Conservation (phyloP, 139 green algal species). For the Diplosphaera chodatii region DNA sequence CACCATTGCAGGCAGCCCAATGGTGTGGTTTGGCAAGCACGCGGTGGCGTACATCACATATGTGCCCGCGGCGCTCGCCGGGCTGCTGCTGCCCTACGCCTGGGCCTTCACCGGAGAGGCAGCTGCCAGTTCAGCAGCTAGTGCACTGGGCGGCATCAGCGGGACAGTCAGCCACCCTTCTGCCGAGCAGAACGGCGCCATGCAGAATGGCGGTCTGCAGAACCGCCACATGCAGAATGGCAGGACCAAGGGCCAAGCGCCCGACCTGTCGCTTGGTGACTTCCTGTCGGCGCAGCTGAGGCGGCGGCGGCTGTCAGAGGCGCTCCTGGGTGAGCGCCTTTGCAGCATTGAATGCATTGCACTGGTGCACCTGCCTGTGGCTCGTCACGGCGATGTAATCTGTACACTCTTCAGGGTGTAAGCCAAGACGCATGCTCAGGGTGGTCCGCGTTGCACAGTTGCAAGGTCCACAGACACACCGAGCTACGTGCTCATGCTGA, state of each 20-base stretch:
- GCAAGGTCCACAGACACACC: too few relatives aligned
- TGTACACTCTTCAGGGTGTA: too few relatives aligned
- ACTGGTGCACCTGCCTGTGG: too few relatives aligned
- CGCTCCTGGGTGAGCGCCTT: conserved; percentile 12
- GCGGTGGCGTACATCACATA: conserved; percentile 30
- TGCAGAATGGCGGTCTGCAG: conserved; percentile 15
- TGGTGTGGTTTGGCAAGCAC: conserved; percentile 51
- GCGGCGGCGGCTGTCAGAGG: conserved; percentile 11
- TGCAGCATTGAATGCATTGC: too few relatives aligned
- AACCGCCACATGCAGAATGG: conserved; percentile 7
- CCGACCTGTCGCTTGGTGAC: too few relatives aligned
- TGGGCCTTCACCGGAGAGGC: background rate
- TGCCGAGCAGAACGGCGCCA: background rate
- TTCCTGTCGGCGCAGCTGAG: conserved; percentile 13
- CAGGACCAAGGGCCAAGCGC: too few relatives aligned
- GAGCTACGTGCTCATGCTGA: too few relatives aligned
- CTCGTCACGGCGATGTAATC: too few relatives aligned
- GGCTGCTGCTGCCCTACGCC: conserved; percentile 39
- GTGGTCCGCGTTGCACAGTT: too few relatives aligned
- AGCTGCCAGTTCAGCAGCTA: background rate
- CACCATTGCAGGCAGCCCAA: conserved; percentile 33
- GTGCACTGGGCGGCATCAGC: too few relatives aligned
- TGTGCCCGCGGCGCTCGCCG: conserved; percentile 37
- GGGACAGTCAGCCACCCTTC: too few relatives aligned
- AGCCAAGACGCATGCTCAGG: too few relatives aligned